Conservation (phyloP, 306 rosid species). For the Casuarina glauca region DNA sequence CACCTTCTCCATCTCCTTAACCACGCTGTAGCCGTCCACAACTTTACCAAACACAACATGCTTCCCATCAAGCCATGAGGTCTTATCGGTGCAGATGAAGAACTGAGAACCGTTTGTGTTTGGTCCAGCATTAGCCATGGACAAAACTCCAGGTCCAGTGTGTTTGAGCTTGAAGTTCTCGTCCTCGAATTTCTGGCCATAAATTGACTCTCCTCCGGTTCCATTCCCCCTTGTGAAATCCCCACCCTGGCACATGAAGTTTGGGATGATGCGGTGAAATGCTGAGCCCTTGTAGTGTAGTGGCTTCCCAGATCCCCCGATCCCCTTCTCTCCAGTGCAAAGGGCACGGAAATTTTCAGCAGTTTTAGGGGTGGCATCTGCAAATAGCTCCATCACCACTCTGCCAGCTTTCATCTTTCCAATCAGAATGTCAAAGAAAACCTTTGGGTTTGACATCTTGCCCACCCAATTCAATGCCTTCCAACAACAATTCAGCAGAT, state of each 20-base stretch:
- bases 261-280: slow-evolving; percentile 80
- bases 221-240: slow-evolving; percentile 84
- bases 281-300: slow-evolving; percentile 71
- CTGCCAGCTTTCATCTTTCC: slow-evolving; percentile 81
- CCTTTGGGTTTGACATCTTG: slow-evolving; percentile 73
- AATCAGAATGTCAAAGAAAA: slow-evolving; percentile 77
- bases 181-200: slow-evolving; percentile 62
- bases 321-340: slow-evolving; percentile 78
- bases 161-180: slow-evolving; percentile 80
- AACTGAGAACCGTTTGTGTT: slow-evolving; percentile 88
- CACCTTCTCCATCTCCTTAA: slow-evolving; percentile 75
- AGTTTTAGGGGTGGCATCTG: slow-evolving; percentile 73
- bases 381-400: slow-evolving; percentile 69
- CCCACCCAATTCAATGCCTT: not conserved
- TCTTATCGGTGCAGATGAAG: slow-evolving; percentile 60
- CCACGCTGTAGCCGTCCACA: slow-evolving; percentile 66
- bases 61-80: slow-evolving; percentile 80
- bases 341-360: slow-evolving; percentile 93
- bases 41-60: slow-evolving; percentile 95
- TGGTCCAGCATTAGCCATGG: slow-evolving; percentile 88
- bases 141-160: slow-evolving; percentile 73
- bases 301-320: slow-evolving; percentile 63
- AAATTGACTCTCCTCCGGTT: slow-evolving; percentile 89
- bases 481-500: not conserved
- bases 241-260: slow-evolving; percentile 88